A percentile compares a stretch with the other conserved stretches of the same genome.
These are phyloP conservation scores for Paspalum vaginatum DNA, from an alignment of 176 grass and related monocot genomes.

Conservation along the genomic window DNA sequence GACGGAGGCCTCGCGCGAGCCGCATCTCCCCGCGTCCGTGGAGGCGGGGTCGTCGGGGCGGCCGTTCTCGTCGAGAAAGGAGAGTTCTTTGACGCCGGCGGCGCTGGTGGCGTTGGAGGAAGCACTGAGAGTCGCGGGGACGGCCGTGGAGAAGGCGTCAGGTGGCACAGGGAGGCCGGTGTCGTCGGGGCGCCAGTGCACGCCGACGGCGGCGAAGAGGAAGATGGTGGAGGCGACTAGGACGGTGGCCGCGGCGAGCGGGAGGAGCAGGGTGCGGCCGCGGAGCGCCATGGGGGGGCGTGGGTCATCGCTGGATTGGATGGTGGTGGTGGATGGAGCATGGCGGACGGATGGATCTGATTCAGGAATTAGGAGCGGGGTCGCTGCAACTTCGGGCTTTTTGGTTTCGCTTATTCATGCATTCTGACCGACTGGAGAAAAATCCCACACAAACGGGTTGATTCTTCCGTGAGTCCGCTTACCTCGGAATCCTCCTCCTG, in stretches of 20 bases:
- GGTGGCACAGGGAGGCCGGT: slow-evolving; percentile 45
- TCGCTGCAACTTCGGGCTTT: no score
- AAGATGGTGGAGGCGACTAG: slow-evolving; percentile 66
- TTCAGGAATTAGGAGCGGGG: no score
- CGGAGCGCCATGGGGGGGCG: slow-evolving; percentile 38
- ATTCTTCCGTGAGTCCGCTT: no score
- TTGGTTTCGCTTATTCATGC: no score
- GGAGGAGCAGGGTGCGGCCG: slow-evolving; percentile 43
- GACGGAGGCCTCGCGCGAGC: slow-evolving; percentile 43
- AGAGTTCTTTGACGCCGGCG: slow-evolving; percentile 14
- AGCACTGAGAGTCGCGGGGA: neutral
- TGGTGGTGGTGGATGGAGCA: neutral
- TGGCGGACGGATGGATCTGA: slow-evolving; percentile 40
- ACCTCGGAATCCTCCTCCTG: no score
- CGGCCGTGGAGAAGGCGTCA: neutral
- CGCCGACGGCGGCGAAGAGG: slow-evolving; percentile 51
- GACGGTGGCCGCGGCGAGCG: slow-evolving; percentile 51
- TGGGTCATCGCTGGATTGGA: slow-evolving; percentile 29
- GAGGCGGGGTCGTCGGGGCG: slow-evolving; percentile 42
- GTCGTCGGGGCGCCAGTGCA: slow-evolving; percentile 53
- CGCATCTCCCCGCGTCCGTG: slow-evolving; percentile 33
- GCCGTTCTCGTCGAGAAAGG: slow-evolving; percentile 53
- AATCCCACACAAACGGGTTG: no score
- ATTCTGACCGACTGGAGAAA: no score
- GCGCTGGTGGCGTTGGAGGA: neutral